Conservation (phyloP, 75 land plant species). For the Picea sitchensis region DNA sequence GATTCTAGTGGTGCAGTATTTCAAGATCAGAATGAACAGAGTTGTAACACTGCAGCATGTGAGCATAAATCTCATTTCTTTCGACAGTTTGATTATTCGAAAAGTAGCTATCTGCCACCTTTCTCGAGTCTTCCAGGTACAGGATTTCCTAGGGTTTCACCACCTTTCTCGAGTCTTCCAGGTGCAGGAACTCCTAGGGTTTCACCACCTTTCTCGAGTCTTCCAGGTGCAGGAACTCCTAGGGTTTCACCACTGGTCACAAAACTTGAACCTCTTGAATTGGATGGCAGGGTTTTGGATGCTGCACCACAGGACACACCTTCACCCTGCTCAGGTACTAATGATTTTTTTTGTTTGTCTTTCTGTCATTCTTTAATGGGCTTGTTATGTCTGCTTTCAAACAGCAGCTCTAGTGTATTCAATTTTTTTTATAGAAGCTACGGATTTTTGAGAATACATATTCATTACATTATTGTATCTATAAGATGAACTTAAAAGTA, state of each 20-base stretch:
- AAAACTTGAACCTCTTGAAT: neutral
- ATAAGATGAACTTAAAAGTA: neutral
- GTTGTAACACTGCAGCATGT: neutral
- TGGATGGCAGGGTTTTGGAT: neutral
- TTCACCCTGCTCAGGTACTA: conserved; percentile 37
- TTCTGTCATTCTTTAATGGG: neutral
- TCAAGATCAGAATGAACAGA: neutral
- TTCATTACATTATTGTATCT: neutral
- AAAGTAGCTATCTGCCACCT: neutral
- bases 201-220: neutral
- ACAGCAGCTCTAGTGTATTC: neutral
- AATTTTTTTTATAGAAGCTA: neutral
- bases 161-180: neutral
- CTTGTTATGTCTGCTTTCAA: neutral
- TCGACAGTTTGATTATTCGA: neutral
- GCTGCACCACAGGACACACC: conserved; percentile 1
- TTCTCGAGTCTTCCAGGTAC: neutral
- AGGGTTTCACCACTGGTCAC: neutral
- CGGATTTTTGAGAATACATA: neutral
- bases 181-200: neutral
- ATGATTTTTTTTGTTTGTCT: neutral
- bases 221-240: too few relatives aligned
- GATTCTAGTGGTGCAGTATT: neutral
- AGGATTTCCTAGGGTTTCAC: too few relatives aligned
- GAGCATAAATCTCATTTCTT: neutral